Percentiles rank a stretch among this genome's conserved stretches.
These are phyloP conservation scores for Pyrenophora graminea DNA, from an alignment of 2,329 filamentous ascomycete genomes.

Conservation along the genomic window DNA sequence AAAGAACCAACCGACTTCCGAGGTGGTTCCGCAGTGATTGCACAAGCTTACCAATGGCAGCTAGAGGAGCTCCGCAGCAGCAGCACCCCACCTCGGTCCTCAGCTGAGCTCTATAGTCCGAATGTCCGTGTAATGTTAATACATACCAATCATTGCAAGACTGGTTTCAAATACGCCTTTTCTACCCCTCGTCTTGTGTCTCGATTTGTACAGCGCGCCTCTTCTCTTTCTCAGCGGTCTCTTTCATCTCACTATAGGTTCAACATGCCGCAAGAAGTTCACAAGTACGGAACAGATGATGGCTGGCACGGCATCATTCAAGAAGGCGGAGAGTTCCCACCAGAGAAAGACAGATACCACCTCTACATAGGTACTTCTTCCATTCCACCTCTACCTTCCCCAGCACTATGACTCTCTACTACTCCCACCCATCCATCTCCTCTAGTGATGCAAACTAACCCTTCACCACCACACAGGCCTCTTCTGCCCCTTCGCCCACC, in stretches of 20 bases:
- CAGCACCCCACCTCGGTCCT: slow-evolving; percentile 4
- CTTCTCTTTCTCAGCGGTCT: not conserved
- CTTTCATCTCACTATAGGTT: not conserved
- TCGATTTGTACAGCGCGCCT: too few species aligned
- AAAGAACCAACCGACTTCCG: not conserved
- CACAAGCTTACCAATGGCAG: slow-evolving; percentile 11
- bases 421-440: not conserved
- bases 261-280: slow-evolving; percentile 29
- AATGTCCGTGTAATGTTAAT: not conserved
- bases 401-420: too few species aligned
- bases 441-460: not conserved
- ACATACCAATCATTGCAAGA: too few species aligned
- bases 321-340: slow-evolving; percentile 53
- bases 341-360: slow-evolving; percentile 59
- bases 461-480: slow-evolving; percentile 50
- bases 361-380: slow-evolving; percentile 55
- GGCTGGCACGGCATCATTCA: slow-evolving; percentile 59
- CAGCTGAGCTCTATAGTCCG: not conserved
- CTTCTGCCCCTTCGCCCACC: slow-evolving; percentile 69
- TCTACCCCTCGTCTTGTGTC: too few species aligned
- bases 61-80: not conserved
- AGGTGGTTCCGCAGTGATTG: slow-evolving; percentile 6
- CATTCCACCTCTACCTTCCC: not conserved
- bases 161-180: not conserved
- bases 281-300: slow-evolving; percentile 49